phyloP scores from a whole-genome alignment of 768 basidiomycete genomes.

The Dacryopinax spathularia region DNA sequence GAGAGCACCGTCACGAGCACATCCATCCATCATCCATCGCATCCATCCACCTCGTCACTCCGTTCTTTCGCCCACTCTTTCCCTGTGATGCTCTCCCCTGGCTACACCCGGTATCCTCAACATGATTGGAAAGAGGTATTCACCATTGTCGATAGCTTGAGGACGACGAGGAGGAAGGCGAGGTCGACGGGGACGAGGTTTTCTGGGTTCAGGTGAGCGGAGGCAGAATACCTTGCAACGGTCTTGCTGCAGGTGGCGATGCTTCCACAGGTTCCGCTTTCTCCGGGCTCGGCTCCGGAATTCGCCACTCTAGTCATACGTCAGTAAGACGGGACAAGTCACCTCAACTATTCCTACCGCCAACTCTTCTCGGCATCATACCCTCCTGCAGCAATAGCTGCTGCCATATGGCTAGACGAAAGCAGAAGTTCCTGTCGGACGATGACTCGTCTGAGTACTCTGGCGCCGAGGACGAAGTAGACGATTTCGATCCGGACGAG shows the following conservation, averaged over 20 bases:
- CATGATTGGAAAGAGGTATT: not conserved
- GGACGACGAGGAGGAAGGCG: not conserved
- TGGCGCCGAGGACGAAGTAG: slow-evolving; percentile 34
- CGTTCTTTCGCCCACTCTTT: not conserved
- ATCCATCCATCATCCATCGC: not conserved
- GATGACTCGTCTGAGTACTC: slow-evolving; percentile 53
- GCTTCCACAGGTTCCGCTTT: not conserved
- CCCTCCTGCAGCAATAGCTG: slow-evolving; percentile 13
- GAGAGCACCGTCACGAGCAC: not conserved
- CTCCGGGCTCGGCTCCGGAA: not conserved
- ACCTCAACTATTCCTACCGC: not conserved
- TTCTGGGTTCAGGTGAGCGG: not conserved
- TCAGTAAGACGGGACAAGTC: not conserved
- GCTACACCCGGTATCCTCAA: not conserved
- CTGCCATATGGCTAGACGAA: slow-evolving; percentile 25
- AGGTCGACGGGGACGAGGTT: slow-evolving; percentile 3
- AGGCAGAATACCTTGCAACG: not conserved
- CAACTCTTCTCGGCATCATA: slow-evolving; percentile 10
- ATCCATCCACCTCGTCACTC: not conserved
- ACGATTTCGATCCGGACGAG: slow-evolving; percentile 35
- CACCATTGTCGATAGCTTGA: not conserved
- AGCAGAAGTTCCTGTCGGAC: slow-evolving; percentile 29
- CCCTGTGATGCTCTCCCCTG: not conserved
- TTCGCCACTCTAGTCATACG: slow-evolving; percentile 1
- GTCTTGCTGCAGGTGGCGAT: not conserved